Evolutionary conservation across 495 filamentous ascomycete genomes (phyloP), one percentile per base, ranked within the genome.

Genomic region (Penicillium robsamsonii): DNA sequence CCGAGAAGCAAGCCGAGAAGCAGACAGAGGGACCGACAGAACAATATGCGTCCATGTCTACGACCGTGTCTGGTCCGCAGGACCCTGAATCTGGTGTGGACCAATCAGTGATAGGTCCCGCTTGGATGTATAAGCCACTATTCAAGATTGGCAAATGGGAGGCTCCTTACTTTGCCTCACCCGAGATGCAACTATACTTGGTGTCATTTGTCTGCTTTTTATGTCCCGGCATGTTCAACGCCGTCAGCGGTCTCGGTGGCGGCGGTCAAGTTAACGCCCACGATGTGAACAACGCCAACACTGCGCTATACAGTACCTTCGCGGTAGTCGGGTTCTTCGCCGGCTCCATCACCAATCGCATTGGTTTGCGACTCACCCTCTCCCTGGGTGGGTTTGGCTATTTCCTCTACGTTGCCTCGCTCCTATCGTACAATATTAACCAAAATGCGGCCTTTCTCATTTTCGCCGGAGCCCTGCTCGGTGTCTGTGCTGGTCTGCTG

Each of bases 161-260:
- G 58, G 53, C 87, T 5, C 81, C 83, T 5, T 91, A 83, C 79
- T 92, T 86, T 74, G 89, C 89, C 48, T 91, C 87, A 25, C 90
- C 90, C 4, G 82, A 85, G 61, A 70, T 82, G 35, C 89, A 93
- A 70, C 76, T 93, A 40, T 56, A 88, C 29, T 76, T 95, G 73
- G 87, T 92, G 42, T 83, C 90, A 18, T 81, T 92, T 59, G 90
- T 94, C 51, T 96, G 91, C 72, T 96, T 96, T 80, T 75, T 96
- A 56, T 95, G 91, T 66, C 91, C 91, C 5, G 90, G 90, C 68
- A 89, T 87, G 81, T 93, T 84, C 79, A 96, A 93, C 69, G 89
- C 90, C 20, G 73, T 92, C 33, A 76, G 70, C 47, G 88, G 88
- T 60, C 78, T 94, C 25, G 91, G 91, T 61, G 91, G 84, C 48